These are phyloP conservation scores for Maudiozyma turicensis DNA, from an alignment of 805 yeast genomes.

Conservation along the genomic window DNA sequence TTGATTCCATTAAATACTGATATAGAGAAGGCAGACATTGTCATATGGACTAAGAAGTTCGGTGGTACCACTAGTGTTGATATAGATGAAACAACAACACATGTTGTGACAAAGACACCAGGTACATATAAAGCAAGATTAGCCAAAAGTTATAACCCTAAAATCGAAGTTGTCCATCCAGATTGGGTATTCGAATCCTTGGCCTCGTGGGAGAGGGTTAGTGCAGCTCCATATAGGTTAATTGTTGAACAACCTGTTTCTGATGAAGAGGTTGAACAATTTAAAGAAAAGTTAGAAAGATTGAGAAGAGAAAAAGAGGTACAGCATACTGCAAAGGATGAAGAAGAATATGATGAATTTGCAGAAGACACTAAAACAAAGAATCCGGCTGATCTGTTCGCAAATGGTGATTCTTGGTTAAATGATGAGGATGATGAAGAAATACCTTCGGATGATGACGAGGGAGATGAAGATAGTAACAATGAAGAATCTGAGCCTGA, in stretches of 20 bases:
- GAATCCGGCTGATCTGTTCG: slow-evolving; percentile 14
- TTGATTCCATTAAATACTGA: slow-evolving; percentile 77
- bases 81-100: slow-evolving; percentile 67
- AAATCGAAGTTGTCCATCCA: slow-evolving; percentile 72
- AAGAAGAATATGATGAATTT: slow-evolving; percentile 18
- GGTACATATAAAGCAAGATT: slow-evolving; percentile 77
- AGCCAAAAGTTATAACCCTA: slow-evolving; percentile 55
- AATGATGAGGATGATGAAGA: slow-evolving; percentile 27
- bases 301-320: slow-evolving; percentile 32
- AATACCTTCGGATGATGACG: slow-evolving; percentile 18
- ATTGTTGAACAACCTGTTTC: slow-evolving; percentile 40
- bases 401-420: slow-evolving; percentile 27
- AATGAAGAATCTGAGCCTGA: slow-evolving; percentile 12
- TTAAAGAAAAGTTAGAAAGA: slow-evolving; percentile 25
- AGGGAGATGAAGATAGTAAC: slow-evolving; percentile 20
- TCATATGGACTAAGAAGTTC: slow-evolving; percentile 83
- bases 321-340: slow-evolving; percentile 8
- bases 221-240: slow-evolving; percentile 50
- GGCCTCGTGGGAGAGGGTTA: slow-evolving; percentile 63
- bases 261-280: slow-evolving; percentile 32
- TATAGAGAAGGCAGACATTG: slow-evolving; percentile 71
- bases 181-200: slow-evolving; percentile 89
- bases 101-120: slow-evolving; percentile 72
- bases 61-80: slow-evolving; percentile 79
- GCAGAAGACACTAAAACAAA: slow-evolving; percentile 6